Conservation (phyloP, 306 rosid species). For the Acacia acuminata region DNA sequence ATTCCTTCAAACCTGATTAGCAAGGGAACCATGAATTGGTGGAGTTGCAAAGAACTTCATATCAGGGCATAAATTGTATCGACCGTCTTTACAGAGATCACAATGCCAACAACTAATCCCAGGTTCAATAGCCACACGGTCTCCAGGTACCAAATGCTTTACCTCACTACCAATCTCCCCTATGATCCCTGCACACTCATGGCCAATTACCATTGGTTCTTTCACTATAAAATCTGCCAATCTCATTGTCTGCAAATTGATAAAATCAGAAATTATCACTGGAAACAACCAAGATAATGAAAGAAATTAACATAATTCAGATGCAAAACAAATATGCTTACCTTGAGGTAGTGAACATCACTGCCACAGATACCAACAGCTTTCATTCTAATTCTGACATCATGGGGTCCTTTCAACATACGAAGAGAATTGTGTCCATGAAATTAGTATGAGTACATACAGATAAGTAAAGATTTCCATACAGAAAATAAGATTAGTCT, state of each 20-base stretch:
- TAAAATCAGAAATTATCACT: not conserved
- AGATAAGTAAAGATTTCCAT: not conserved
- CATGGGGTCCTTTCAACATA: slow-evolving; percentile 64
- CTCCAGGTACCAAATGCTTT: slow-evolving; percentile 59
- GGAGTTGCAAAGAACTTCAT: slow-evolving; percentile 95
- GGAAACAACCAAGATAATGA: not conserved
- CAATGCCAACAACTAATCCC: slow-evolving; percentile 91
- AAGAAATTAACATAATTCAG: not conserved
- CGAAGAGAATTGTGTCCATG: slow-evolving; percentile 18
- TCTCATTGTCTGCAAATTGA: slow-evolving; percentile 62
- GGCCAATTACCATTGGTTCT: slow-evolving; percentile 97
- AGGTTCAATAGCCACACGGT: slow-evolving; percentile 84
- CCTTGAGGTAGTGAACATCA: slow-evolving; percentile 93
- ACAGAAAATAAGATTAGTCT: not conserved
- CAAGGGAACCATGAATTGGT: slow-evolving; percentile 89
- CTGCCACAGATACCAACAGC: slow-evolving; percentile 99
- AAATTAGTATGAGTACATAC: not conserved
- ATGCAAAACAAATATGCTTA: slow-evolving; percentile 27
- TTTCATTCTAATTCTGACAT: slow-evolving; percentile 75
- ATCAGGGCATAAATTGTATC: slow-evolving; percentile 84
- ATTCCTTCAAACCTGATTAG: slow-evolving; percentile 69
- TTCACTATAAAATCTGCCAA: slow-evolving; percentile 71
- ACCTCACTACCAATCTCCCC: slow-evolving; percentile 81
- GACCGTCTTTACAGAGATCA: slow-evolving; percentile 69
- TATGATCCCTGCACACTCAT: slow-evolving; percentile 91